A percentile compares a stretch with the other conserved stretches of the same genome.
Conservation (phyloP, 768 basidiomycete species). For the Termitomyces sp. region DNA sequence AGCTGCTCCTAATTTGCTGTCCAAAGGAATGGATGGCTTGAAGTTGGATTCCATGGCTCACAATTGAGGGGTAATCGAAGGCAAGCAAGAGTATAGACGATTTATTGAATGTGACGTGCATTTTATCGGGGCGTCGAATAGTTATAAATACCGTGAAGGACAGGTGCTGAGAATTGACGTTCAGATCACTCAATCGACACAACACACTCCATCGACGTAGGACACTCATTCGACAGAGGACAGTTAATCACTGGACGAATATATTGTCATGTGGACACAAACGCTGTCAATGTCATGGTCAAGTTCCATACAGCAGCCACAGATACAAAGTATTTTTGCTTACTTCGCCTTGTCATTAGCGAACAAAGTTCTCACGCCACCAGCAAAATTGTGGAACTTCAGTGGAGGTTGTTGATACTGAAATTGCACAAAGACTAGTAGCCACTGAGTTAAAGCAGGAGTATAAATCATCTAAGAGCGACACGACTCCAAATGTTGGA, state of each 20-base stretch:
- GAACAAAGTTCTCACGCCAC: not conserved
- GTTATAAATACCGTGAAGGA: not conserved
- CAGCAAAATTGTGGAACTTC: not conserved
- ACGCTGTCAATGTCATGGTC: not conserved
- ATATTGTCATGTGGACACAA: no score
- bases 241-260: not conserved
- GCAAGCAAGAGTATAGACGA: not conserved
- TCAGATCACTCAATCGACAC: constrained; percentile 11
- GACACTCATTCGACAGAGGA: no score
- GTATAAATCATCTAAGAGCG: no score
- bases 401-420: not conserved
- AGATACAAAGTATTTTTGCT: not conserved
- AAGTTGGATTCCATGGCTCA: not conserved
- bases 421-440: no score
- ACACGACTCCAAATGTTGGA: no score
- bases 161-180: not conserved
- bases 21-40: not conserved
- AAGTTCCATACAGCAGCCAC: not conserved
- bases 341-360: not conserved
- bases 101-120: not conserved
- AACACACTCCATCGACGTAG: no score
- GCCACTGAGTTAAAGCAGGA: not conserved
- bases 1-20: not conserved
- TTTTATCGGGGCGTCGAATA: not conserved
- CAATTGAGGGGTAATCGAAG: not conserved